A percentile compares a stretch with the other conserved stretches of the same genome.
These are phyloP conservation scores for Tricholoma matsutake DNA, from an alignment of 768 basidiomycete species.

Conservation along the genomic window DNA sequence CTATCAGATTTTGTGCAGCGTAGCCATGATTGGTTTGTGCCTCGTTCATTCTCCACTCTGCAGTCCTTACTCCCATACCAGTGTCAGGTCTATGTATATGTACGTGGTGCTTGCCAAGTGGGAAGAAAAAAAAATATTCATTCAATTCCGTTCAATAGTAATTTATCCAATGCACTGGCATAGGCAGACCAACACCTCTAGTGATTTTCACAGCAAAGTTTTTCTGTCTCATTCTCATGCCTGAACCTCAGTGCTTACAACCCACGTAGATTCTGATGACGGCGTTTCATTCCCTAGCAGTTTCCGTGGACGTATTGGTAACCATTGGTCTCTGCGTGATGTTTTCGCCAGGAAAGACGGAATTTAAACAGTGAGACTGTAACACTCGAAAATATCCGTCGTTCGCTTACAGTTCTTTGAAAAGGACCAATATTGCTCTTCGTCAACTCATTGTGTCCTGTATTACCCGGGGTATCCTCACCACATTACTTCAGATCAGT, in stretches of 20 bases:
- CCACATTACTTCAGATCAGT: slow-evolving; percentile 1
- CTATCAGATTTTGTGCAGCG: background rate
- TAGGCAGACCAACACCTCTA: background rate
- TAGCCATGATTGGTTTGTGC: background rate
- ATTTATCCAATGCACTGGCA: too few relatives aligned
- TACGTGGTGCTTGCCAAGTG: background rate
- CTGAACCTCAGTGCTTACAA: background rate
- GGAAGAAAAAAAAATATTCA: background rate
- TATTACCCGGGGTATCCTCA: slow-evolving; percentile 7
- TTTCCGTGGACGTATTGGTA: slow-evolving; percentile 3
- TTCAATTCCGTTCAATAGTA: background rate
- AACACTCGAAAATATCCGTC: background rate
- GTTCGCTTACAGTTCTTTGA: background rate
- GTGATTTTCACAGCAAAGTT: background rate
- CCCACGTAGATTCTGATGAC: background rate
- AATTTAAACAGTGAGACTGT: background rate
- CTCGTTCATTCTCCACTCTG: background rate
- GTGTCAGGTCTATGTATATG: background rate
- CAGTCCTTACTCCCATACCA: background rate
- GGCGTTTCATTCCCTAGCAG: slow-evolving; percentile 1
- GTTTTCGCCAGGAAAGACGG: background rate
- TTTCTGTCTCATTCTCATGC: background rate
- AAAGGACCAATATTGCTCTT: slow-evolving; percentile 2
- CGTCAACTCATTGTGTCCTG: slow-evolving; percentile 3
- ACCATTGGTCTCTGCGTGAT: background rate